Evolutionary conservation across 2,329 filamentous ascomycete genomes (phyloP).

Genomic region (Fusarium zealandicum): DNA sequence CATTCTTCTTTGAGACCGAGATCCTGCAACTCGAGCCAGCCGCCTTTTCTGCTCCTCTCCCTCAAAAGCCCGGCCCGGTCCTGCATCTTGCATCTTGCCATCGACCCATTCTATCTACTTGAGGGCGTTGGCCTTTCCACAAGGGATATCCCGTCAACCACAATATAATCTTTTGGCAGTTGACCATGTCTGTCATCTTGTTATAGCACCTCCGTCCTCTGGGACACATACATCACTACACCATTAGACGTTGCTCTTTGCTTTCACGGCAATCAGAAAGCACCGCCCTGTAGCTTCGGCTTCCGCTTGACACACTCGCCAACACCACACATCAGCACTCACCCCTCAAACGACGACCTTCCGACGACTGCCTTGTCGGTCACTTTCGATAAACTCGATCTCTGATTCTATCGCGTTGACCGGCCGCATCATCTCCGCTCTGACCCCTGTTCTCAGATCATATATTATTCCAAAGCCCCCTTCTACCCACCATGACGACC

Average conservation of each 20-base stretch:
- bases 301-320: constrained; percentile 29
- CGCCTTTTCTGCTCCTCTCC: constrained; percentile 30
- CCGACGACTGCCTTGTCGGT: not conserved
- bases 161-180: constrained; percentile 28
- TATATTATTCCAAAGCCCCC: constrained; percentile 25
- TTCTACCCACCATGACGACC: constrained; percentile 46
- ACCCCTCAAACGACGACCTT: not conserved
- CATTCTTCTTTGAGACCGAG: constrained; percentile 34
- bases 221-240: constrained; percentile 42
- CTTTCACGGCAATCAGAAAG: constrained; percentile 4
- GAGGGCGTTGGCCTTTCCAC: constrained; percentile 15
- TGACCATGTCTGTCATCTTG: constrained; percentile 45
- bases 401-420: constrained; percentile 10
- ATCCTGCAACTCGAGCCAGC: constrained; percentile 21
- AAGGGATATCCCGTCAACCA: constrained; percentile 20
- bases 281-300: constrained; percentile 39
- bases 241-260: constrained; percentile 25
- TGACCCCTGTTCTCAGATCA: constrained; percentile 21
- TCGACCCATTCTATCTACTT: constrained; percentile 30
- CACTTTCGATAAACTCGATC: constrained; percentile 11
- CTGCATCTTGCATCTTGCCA: constrained; percentile 29
- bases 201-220: constrained; percentile 51
- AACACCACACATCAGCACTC: not conserved
- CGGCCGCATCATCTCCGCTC: constrained; percentile 5
- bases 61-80: constrained; percentile 40